phyloP scores from a whole-genome alignment of 148 eudicot species.

The Arbutus unedo region DNA sequence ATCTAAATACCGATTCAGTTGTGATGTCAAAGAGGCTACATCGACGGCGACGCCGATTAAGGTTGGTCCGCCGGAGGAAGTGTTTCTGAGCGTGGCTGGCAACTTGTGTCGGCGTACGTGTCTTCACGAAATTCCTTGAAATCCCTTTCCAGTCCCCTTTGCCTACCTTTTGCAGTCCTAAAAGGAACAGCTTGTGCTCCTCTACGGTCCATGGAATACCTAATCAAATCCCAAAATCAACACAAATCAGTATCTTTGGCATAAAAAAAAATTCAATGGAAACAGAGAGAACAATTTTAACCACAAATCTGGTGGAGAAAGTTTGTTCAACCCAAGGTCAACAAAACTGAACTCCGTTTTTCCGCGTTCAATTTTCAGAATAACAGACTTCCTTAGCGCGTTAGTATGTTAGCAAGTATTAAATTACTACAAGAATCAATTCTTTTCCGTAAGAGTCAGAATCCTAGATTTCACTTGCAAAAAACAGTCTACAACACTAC shows the following conservation, averaged over 20 bases:
- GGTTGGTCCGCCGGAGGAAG: constrained; percentile 54
- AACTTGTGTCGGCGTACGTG: constrained; percentile 72
- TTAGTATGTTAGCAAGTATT: too few relatives aligned
- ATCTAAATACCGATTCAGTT: constrained; percentile 49
- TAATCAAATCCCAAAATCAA: constrained; percentile 18
- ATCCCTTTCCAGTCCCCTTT: constrained; percentile 80
- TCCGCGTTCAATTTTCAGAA: too few relatives aligned
- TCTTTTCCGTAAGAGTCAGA: too few relatives aligned
- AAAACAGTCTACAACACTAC: too few relatives aligned
- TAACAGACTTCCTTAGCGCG: too few relatives aligned
- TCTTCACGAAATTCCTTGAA: constrained; percentile 61
- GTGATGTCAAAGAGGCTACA: constrained; percentile 74
- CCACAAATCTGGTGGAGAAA: too few relatives aligned
- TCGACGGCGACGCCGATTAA: constrained; percentile 68
- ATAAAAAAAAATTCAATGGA: background rate
- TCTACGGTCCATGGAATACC: constrained; percentile 78
- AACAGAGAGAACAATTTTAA: background rate
- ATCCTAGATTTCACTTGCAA: too few relatives aligned
- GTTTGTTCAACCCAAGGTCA: too few relatives aligned
- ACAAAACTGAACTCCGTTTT: too few relatives aligned
- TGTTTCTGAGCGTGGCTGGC: constrained; percentile 80
- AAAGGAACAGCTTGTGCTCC: constrained; percentile 63
- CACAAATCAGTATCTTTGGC: background rate
- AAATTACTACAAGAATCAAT: too few relatives aligned
- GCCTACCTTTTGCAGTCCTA: constrained; percentile 61